Conservation (phyloP, 345 rosid genomes). For the Geranium brycei region DNA sequence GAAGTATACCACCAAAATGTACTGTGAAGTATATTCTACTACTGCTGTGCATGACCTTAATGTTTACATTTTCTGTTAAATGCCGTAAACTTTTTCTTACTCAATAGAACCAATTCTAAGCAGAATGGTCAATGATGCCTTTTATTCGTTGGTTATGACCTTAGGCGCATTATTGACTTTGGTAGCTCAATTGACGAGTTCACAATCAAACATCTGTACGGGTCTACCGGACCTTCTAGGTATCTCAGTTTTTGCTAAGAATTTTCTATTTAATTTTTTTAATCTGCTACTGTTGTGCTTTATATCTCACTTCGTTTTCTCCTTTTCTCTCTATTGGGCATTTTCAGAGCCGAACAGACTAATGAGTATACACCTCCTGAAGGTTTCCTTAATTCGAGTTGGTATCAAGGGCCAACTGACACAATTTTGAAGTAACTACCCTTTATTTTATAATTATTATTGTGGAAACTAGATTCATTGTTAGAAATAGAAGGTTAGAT, state of each 20-base stretch:
- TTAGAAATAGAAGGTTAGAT: background rate
- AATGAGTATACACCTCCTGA: slow-evolving; percentile 77
- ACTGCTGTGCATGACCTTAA: background rate
- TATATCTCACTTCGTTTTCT: background rate
- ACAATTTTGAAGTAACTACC: slow-evolving; percentile 44
- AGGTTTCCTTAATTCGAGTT: slow-evolving; percentile 64
- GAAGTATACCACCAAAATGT: slow-evolving; percentile 58
- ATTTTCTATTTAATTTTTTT: slow-evolving; percentile 5
- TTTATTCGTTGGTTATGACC: slow-evolving; percentile 9
- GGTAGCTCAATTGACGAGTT: slow-evolving; percentile 87
- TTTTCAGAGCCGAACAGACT: slow-evolving; percentile 78
- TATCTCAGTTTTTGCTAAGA: slow-evolving; percentile 18
- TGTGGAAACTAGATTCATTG: slow-evolving; percentile 2
- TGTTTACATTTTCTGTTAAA: background rate
- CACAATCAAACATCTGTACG: slow-evolving; percentile 67
- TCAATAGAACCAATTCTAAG: background rate
- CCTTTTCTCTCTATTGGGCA: slow-evolving; percentile 7
- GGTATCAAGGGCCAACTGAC: slow-evolving; percentile 59
- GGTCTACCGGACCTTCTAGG: slow-evolving; percentile 84
- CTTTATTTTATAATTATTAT: background rate
- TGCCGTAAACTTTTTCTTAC: background rate
- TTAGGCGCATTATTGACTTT: slow-evolving; percentile 90
- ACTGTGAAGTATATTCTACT: slow-evolving; percentile 4
- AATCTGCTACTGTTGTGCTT: slow-evolving; percentile 1
- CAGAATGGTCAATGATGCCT: slow-evolving; percentile 8